Base-by-base conservation (phyloP, 208 protist genomes). In the Wallacemonas sp. region DNA sequence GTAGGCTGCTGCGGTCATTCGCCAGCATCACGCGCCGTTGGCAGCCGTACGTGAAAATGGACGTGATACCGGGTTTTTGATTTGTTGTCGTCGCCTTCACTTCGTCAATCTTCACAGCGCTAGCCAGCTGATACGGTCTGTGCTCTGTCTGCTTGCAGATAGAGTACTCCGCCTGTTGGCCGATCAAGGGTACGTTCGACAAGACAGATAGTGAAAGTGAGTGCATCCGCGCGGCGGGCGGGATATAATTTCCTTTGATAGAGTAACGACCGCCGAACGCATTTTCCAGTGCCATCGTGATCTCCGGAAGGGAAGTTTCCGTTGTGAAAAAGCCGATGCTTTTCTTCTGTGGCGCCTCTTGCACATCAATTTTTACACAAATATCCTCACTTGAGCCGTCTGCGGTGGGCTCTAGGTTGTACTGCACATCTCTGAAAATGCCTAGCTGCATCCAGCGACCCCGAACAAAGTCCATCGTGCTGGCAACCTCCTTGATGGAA, bases 311-410 rank as follows among this genome's bases (percentile, higher is more conserved):
- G 6, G 87, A 72, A 6, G 89, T 85, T 37, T 95, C 89, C 3
- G 89, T 93, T 10, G 89, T 93, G 54, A 88, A 93, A 34, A 95
- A 69, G 22, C 89, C 89, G 45, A 93, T 74, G 42, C 63, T 80
- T 44, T 93, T 89, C 44, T 79, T 91, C 12, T 83, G 65, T 21
- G 81, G 82, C 8, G 67, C 68, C 53, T 95, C 86, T 26, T 79
- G 63, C 2, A 95, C 89, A 42, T 90, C 72, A 45, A 93, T 78
- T 6, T 81, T 72, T 9, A 93, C 87, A 69, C 84, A 92, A 50
- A 95, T 59, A 70, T 95, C 86, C 41, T 79, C 79, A 26, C 37
- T 27, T 19, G 62, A 74, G 0, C 86, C 89, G 62, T 92, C 83
- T 29, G 73, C 58, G 22, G 87, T 92, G 1, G 89, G 87, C 36